Evolutionary conservation across 2,329 filamentous ascomycete species (phyloP).

Genomic region (Venturia asperata): DNA sequence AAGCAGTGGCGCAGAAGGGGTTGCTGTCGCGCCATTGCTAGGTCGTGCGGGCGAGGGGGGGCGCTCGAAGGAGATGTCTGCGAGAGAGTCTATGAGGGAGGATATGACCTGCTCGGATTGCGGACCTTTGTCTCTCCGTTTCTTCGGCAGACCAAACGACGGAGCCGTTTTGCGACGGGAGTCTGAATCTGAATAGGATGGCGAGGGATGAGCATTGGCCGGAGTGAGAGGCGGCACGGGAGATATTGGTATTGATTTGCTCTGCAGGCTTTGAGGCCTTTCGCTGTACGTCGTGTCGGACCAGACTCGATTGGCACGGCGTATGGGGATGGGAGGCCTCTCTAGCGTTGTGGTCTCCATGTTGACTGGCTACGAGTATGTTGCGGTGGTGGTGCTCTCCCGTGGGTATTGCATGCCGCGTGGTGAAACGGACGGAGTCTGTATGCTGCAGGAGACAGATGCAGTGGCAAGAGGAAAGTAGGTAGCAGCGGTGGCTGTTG

Average conservation of each 20-base stretch:
- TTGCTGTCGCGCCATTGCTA: slow-evolving; percentile 28
- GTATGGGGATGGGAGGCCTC: slow-evolving; percentile 15
- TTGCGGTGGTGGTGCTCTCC: not conserved
- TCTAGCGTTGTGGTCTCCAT: slow-evolving; percentile 13
- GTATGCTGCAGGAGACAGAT: not conserved
- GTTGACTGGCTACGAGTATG: not conserved
- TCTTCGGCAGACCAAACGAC: slow-evolving; percentile 1
- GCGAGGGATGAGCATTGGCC: not conserved
- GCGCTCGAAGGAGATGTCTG: slow-evolving; percentile 45
- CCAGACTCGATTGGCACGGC: slow-evolving; percentile 14
- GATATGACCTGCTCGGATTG: slow-evolving; percentile 50
- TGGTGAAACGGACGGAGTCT: not conserved
- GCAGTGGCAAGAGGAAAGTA: too few relatives aligned
- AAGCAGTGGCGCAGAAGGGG: slow-evolving; percentile 26
- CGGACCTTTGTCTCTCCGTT: slow-evolving; percentile 3
- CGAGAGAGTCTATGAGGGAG: slow-evolving; percentile 55
- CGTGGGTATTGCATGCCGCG: slow-evolving; percentile 2
- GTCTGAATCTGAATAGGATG: not conserved
- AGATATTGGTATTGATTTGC: not conserved
- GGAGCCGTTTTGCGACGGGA: not conserved
- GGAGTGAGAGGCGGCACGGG: slow-evolving; percentile 4
- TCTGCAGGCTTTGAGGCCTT: not conserved
- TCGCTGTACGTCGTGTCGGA: slow-evolving; percentile 1
- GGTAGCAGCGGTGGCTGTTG: too few relatives aligned
- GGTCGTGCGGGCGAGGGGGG: slow-evolving; percentile 36